Conservation (phyloP, 257 asterid species). For the Solanum bukasovii region DNA sequence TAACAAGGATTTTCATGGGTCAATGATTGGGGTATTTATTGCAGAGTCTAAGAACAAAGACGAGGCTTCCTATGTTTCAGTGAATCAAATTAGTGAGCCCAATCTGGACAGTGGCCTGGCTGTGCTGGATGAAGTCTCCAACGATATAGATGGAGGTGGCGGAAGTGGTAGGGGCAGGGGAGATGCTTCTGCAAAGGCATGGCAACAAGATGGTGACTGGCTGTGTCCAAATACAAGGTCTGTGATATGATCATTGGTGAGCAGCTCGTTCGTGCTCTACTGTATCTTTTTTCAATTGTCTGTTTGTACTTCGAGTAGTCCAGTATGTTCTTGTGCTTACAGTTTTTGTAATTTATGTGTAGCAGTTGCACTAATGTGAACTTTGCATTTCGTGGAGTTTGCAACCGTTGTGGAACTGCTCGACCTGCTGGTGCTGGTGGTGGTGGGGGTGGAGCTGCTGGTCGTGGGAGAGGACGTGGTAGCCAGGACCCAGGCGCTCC, state of each 20-base stretch:
- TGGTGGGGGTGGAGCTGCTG: conserved; percentile 70
- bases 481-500: conserved; percentile 51
- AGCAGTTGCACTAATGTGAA: conserved; percentile 94
- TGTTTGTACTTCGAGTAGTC: neutral
- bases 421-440: conserved; percentile 87
- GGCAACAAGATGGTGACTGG: conserved; percentile 99
- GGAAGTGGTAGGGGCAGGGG: conserved; percentile 92
- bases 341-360: conserved; percentile 19
- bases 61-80: conserved; percentile 17
- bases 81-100: conserved; percentile 26
- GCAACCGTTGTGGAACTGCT: conserved; percentile 98
- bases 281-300: neutral
- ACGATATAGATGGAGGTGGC: conserved; percentile 45
- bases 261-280: conserved; percentile 75
- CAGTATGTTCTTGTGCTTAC: neutral
- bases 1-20: conserved; percentile 90
- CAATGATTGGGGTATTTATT: conserved; percentile 67
- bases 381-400: conserved; percentile 97
- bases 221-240: conserved; percentile 97
- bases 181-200: conserved; percentile 63
- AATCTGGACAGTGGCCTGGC: conserved; percentile 22
- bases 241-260: conserved; percentile 98
- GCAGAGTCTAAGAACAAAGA: conserved; percentile 92
- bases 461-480: conserved; percentile 90
- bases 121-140: conserved; percentile 46